Percentiles rank a stretch among this genome's conserved stretches.
Evolutionary conservation across 768 basidiomycete genomes (phyloP).

Genomic region (Naematelia encephala): DNA sequence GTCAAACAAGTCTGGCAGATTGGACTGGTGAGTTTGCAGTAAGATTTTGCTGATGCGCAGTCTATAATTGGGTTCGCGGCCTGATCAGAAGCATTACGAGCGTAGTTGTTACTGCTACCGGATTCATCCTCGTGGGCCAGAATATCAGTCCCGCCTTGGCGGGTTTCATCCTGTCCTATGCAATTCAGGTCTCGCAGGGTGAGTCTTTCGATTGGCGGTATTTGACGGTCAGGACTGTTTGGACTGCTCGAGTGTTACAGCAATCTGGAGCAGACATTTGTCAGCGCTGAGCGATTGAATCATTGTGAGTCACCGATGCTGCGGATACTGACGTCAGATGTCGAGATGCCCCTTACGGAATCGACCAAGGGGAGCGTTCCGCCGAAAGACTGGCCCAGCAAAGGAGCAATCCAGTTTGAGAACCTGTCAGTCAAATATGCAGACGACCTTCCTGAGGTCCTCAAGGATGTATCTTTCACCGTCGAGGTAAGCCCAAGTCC

Average conservation of each 20-base stretch:
- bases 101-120: conserved; percentile 38
- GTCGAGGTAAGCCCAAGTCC: conserved; percentile 27
- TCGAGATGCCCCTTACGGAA: conserved; percentile 28
- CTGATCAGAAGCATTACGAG: conserved; percentile 27
- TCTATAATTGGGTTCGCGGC: conserved; percentile 35
- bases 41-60: conserved; percentile 14
- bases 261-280: conserved; percentile 45
- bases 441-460: conserved; percentile 43
- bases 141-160: conserved; percentile 33
- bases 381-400: conserved; percentile 33
- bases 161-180: conserved; percentile 46
- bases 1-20: conserved; percentile 24
- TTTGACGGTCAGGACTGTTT: conserved; percentile 25
- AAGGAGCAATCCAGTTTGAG: conserved; percentile 34
- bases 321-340: conserved; percentile 18
- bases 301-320: conserved; percentile 29
- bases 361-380: conserved; percentile 24
- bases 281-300: conserved; percentile 47
- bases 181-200: conserved; percentile 30
- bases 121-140: conserved; percentile 32
- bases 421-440: conserved; percentile 42
- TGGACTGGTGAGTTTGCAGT: conserved; percentile 24
- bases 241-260: conserved; percentile 34
- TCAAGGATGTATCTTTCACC: conserved; percentile 37
- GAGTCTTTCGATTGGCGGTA: background rate